Evolutionary conservation across 495 filamentous ascomycete species (phyloP).

Genomic region (Neurospora sp.): DNA sequence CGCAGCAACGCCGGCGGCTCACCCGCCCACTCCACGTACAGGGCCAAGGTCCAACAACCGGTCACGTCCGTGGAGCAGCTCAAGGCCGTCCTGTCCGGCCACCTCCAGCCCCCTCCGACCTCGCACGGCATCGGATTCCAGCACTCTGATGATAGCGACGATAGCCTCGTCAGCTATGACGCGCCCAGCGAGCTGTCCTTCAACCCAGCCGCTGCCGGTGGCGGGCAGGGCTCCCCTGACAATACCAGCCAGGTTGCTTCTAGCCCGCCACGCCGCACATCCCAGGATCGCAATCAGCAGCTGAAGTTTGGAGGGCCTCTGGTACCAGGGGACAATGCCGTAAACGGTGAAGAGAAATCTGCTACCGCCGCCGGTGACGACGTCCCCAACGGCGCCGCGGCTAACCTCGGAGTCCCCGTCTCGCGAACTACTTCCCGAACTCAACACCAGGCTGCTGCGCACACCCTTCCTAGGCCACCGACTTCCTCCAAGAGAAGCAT

Average conservation of each 20-base stretch:
- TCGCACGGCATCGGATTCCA: constrained; percentile 14
- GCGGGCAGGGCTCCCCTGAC: constrained; percentile 1
- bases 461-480: constrained; percentile 13
- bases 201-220: constrained; percentile 23
- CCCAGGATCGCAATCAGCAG: constrained; percentile 9
- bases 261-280: background rate
- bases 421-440: background rate
- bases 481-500: constrained; percentile 24
- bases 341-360: background rate
- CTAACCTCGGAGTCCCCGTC: background rate
- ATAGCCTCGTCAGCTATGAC: constrained; percentile 51
- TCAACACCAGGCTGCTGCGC: constrained; percentile 10
- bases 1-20: constrained; percentile 34
- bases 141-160: constrained; percentile 38
- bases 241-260: background rate
- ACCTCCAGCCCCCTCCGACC: constrained; percentile 21
- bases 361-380: constrained; percentile 7
- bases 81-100: constrained; percentile 58
- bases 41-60: constrained; percentile 44
- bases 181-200: constrained; percentile 44
- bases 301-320: constrained; percentile 31
- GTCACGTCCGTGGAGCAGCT: constrained; percentile 83
- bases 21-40: constrained; percentile 40
- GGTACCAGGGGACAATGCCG: background rate
- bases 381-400: constrained; percentile 18